Evolutionary conservation across 2,329 filamentous ascomycete genomes (phyloP), one percentile per base, ranked within the genome.

Genomic region (Dothistroma septosporum): DNA sequence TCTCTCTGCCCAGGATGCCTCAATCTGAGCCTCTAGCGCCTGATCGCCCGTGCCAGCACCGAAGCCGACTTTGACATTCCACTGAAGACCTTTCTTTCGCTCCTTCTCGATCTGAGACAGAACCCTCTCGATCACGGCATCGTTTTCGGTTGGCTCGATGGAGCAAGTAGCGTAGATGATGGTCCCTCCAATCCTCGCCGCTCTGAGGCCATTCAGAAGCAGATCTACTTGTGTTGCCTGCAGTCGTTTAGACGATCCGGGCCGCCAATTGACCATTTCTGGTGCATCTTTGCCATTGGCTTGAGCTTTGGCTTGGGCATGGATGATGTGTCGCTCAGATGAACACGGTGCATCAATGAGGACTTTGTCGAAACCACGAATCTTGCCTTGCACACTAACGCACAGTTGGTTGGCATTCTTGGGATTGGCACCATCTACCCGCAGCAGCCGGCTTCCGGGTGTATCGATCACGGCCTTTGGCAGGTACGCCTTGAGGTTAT

Each of bases 81-180:
- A 77, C 65, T 55, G 66, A 7, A 52, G 47, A n/a, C 69, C 70
- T 59, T 76, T 77, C 66, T 72, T 76, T 44, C 67, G 65, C 46
- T 76, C 74, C 68, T 77, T 76, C 53, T 71, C 69, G 21, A 75
- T 66, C 37, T 71, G 63, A 31, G 69, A 70, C 14, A 74, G 32
- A 37, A 70, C 70, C 57, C 72, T 74, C 58, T 75, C 74, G 1
- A 78, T 61, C 12, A 78, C 76, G 12, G 71, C 72, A 57, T 78
- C 76, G 41, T 78, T 78, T 72, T 78, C 76, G 0, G 70, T 73
- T 4, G 59, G 62, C 59, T 76, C 74, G 11, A 78, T 66, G 12
- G 76, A 77, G 58, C 76, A 77, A 0, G 76, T 78, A 8, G 75
- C 75, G 60, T 78, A 78, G 44, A 78, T 66, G 7, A 78, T 71